Base-by-base conservation (phyloP, 371 early-diverging fungal genomes). In the Blakeslea trispora region DNA sequence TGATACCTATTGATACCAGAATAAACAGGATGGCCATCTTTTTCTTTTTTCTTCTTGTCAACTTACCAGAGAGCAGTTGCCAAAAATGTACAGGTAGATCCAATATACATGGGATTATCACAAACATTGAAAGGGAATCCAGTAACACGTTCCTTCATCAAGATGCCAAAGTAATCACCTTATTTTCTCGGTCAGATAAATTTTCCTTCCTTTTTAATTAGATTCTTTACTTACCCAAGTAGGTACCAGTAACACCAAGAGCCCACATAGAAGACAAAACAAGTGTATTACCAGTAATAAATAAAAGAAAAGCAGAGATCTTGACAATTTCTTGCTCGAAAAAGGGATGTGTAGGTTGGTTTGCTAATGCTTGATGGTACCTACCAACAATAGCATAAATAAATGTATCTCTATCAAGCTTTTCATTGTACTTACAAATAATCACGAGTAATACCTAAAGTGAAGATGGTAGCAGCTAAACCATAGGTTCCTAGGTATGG, bases 131-230 rank as follows among this genome's bases (percentile, higher is more conserved):
- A 95, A 14, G 96, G 96, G 72, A 95, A 94, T 17, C 86, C 86
- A 13, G 92, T 92, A 50, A 95, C 93, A 37, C 90, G 86, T 55
- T 81, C 79, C 31, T 84, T 79, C 95, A 95, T 95, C 61, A 94
- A 70, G 47, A 95, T 94, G 47, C 96, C 96, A 81, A 94, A 95
- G 72, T 95, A 95, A 68, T 94, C 95, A 59, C 95, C 95, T 89
- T 32, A 35, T 32, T 17, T n/a, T 11, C 14, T 8, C 11, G 21
- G 40, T 37, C 10, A 32, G 32, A 10, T 5, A 32, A 6, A 32
- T 32, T 5, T 32, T 32, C 10, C 32, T 21, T 37, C 17, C 17
- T 23, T 34, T 37, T 22, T 17, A 32, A 21, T n/a, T n/a, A n/a
- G n/a, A n/a, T n/a, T n/a, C n/a, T n/a, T n/a, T n/a, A n/a, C 67